Conservation (phyloP, 2,329 filamentous ascomycete genomes). For the Hypoxylon sp. region DNA sequence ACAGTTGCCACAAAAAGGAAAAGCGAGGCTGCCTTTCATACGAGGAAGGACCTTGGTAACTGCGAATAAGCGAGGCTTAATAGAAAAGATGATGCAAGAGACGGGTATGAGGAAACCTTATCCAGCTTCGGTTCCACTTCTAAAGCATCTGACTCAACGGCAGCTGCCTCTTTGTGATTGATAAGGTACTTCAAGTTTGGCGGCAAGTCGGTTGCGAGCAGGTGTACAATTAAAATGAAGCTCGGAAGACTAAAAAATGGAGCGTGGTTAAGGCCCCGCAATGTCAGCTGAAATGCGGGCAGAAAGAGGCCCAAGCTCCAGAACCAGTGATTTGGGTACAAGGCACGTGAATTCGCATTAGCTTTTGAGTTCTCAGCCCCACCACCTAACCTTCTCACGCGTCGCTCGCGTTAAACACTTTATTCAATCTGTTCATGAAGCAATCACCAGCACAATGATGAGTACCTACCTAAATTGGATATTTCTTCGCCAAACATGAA, state of each 20-base stretch:
- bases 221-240: neutral
- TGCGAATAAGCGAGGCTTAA: slow-evolving; percentile 16
- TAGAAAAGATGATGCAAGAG: slow-evolving; percentile 33
- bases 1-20: slow-evolving; percentile 6
- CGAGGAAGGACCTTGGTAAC: slow-evolving; percentile 6
- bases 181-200: slow-evolving; percentile 14
- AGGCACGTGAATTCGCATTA: slow-evolving; percentile 50
- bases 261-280: slow-evolving; percentile 21
- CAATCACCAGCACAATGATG: neutral
- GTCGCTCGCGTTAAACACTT: slow-evolving; percentile 34
- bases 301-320: slow-evolving; percentile 23
- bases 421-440: neutral
- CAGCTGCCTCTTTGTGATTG: slow-evolving; percentile 6
- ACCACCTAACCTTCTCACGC: slow-evolving; percentile 27
- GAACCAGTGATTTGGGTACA: slow-evolving; percentile 8
- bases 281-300: slow-evolving; percentile 24
- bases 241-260: neutral
- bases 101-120: slow-evolving; percentile 24
- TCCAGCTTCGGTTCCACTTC: slow-evolving; percentile 17
- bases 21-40: slow-evolving; percentile 9
- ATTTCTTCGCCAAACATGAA: neutral
- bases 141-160: slow-evolving; percentile 17
- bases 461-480: neutral
- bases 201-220: neutral
- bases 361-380: slow-evolving; percentile 11